Base-by-base conservation (phyloP, 2,329 filamentous ascomycete genomes). In the Colletotrichum siamense region DNA sequence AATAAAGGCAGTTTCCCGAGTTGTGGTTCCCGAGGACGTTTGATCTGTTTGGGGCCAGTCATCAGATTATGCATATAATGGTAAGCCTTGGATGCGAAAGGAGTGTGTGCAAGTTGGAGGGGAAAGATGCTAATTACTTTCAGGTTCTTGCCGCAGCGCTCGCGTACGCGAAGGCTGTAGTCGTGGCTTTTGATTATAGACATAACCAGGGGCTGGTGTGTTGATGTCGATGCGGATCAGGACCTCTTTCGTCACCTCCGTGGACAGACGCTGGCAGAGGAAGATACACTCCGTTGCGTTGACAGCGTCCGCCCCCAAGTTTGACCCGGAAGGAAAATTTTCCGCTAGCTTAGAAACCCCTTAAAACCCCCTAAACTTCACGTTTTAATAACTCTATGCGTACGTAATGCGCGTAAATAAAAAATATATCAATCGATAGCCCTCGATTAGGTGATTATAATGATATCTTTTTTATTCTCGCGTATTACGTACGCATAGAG, bases 31-130 rank as follows among this genome's bases (percentile, higher is more conserved):
- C 85, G 4, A 82, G 83, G 16, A 81, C 72, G 4, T 89, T 89
- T 66, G 88, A 90, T 75, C 79, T 89, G 3, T 81, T 86, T 24
- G 88, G 88, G 2, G 83, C 86, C 2, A 88, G 86, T 71, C 88
- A 90, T 79, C 87, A 90, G 79, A 79, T 89, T 26, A 86, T 90
- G 81, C 88, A 90, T 73, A 76, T 88, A 3, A 82, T 86, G 76
- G 87, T 89, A 16, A 16, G 64, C n/a, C n/a, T 6, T 9, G 3
- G 3, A 2, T 10, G 8, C 4, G 12, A 18, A 5, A 49, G 36
- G 18, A 12, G 7, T 22, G 3, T 24, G 26, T 3, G 8, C 4
- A 16, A 36, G 3, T 3, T 2, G 13, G 3, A 24, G 10, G 6
- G 10, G 26, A n/a, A 57, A 12, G 2, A 28, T 63, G 52, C 75